Percentiles rank a stretch among this genome's conserved stretches.
Conservation (phyloP, 805 yeast genomes). For the Yamadazyma paraphyllophila region DNA sequence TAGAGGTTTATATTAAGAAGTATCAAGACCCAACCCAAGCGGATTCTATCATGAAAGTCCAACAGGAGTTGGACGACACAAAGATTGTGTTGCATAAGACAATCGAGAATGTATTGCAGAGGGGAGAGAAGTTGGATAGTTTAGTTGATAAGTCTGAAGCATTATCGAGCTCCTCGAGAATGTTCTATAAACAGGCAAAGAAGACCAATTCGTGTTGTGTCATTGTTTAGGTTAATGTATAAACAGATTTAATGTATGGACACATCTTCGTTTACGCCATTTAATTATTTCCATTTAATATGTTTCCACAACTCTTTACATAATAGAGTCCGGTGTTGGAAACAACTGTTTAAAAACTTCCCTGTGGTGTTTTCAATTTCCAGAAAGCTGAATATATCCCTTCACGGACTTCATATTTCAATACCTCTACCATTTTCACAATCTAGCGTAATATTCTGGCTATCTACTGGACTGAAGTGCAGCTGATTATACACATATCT, state of each 20-base stretch:
- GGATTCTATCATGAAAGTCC: constrained; percentile 94
- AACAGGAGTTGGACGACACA: constrained; percentile 96
- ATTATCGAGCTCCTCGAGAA: constrained; percentile 78
- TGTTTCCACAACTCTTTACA: too few relatives aligned
- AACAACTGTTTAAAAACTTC: too few relatives aligned
- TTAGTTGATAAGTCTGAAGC: constrained; percentile 96
- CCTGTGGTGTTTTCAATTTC: too few relatives aligned
- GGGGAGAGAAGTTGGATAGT: constrained; percentile 94
- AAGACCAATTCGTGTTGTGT: constrained; percentile 85
- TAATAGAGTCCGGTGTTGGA: too few relatives aligned
- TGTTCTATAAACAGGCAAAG: constrained; percentile 97
- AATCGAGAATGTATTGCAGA: constrained; percentile 86
- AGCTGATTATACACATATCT: too few relatives aligned
- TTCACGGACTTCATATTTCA: too few relatives aligned
- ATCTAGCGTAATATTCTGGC: too few relatives aligned
- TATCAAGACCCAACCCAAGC: constrained; percentile 98
- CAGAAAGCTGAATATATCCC: too few relatives aligned
- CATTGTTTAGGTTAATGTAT: constrained; percentile 45
- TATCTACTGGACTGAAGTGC: too few relatives aligned
- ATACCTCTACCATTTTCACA: too few relatives aligned
- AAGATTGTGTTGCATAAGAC: constrained; percentile 95
- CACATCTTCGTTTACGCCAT: too few relatives aligned
- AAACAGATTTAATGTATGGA: background rate
- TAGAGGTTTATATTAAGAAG: constrained; percentile 69
- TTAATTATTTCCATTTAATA: too few relatives aligned